phyloP scores from a whole-genome alignment of 305 asterid species.

The Solanum hybrid region DNA sequence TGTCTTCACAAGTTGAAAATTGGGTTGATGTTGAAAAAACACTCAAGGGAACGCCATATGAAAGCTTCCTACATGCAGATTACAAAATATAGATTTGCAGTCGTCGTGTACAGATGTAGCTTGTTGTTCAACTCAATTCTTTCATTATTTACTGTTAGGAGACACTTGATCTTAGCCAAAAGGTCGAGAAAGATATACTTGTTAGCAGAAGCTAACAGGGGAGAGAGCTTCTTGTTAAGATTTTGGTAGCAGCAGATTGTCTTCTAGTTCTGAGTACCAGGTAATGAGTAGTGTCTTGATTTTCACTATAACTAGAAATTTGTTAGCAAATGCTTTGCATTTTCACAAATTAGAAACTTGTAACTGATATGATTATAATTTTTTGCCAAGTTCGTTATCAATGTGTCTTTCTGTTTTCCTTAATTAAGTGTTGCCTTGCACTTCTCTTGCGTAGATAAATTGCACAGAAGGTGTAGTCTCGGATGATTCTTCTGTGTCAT shows the following conservation, averaged over 20 bases:
- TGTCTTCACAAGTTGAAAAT: constrained; percentile 72
- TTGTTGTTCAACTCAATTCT: constrained; percentile 27
- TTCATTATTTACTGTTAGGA: constrained; percentile 32
- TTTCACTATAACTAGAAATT: neutral
- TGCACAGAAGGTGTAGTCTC: neutral
- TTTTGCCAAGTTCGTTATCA: neutral
- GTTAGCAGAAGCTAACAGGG: constrained; percentile 26
- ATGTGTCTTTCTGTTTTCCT: neutral
- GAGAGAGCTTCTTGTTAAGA: constrained; percentile 19
- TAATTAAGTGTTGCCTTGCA: neutral
- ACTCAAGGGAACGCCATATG: constrained; percentile 68
- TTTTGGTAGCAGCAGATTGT: constrained; percentile 23
- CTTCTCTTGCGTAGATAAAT: neutral
- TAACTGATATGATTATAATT: neutral
- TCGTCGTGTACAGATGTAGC: constrained; percentile 16
- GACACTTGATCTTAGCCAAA: constrained; percentile 15
- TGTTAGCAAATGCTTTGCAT: neutral
- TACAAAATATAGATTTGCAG: constrained; percentile 36
- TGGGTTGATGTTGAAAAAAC: constrained; percentile 72
- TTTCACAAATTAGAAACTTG: neutral
- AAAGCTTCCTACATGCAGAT: constrained; percentile 52
- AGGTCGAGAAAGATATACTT: constrained; percentile 26
- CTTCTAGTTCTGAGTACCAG: neutral
- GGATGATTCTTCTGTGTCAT: neutral
- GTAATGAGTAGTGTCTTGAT: constrained; percentile 4